Base-by-base conservation (phyloP, 2,329 filamentous ascomycete genomes). In the Coniochaeta ligniaria region DNA sequence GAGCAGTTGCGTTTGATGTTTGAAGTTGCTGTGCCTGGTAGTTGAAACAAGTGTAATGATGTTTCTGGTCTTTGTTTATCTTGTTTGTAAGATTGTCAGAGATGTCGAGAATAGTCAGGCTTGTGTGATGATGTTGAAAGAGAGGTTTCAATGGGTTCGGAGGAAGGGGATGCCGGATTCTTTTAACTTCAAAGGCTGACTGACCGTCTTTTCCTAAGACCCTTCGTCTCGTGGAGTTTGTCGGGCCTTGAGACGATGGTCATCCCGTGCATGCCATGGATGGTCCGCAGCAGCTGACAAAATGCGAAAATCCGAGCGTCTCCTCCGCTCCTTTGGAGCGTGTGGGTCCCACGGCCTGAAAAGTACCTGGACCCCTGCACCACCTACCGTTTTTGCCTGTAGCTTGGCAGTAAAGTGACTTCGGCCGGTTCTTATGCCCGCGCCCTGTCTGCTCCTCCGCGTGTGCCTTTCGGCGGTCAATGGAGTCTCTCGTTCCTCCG, bases 211-310 rank as follows among this genome's bases (percentile, higher is more conserved):
- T 66, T 68, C 24, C 56, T 6, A 26, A 9, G 9, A 57, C 11
- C 4, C 6, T 55, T 14, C 52, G 55, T 58, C 56, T 45, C 56
- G 38, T 58, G 56, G 56, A 58, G 56, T 8, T 8, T 58, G 17
- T 52, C 66, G 63, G n/a, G 63, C 64, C 61, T 63, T 61, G 20
- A 20, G 16, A 43, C 43, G n/a, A 57, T 38, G 28, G 66, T 68
- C 65, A 68, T 66, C 65, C 63, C 65, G 64, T 14, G 11, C 16
- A 14, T 38, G 35, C 16, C 11, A 61, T 67, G 65, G 59, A 65
- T 68, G 62, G 63, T 62, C 65, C 64, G 65, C 56, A 58, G 56
- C 66, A 68, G 66, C 66, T 68, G 66, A 68, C 66, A 66, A 67
- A 66, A 66, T 63, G 58, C 63, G 62, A 65, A 62, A 66, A 58